phyloP scores from a whole-genome alignment of 495 filamentous ascomycete species.

The Penicillium cataractarum region DNA sequence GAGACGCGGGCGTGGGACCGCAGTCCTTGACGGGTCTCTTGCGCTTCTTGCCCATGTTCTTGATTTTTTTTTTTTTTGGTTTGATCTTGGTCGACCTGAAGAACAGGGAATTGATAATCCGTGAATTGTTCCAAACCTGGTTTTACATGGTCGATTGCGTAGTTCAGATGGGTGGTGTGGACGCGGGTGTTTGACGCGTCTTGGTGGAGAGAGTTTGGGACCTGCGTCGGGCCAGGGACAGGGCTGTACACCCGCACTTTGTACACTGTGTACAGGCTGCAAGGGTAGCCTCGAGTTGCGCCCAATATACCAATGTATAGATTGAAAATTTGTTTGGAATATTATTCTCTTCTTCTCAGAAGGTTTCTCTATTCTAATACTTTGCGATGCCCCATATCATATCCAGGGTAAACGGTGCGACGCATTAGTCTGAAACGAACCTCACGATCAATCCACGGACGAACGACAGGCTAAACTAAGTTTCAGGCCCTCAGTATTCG shows the following conservation, averaged over 20 bases:
- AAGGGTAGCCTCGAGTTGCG: neutral
- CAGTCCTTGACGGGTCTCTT: slow-evolving; percentile 43
- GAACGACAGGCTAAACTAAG: neutral
- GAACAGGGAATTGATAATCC: neutral
- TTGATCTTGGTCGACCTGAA: neutral
- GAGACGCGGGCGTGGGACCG: slow-evolving; percentile 26
- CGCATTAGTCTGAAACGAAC: neutral
- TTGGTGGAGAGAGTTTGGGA: neutral
- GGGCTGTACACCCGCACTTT: slow-evolving; percentile 1
- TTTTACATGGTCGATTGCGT: neutral
- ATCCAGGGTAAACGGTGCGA: neutral
- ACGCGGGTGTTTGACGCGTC: slow-evolving; percentile 7
- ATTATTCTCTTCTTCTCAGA: neutral
- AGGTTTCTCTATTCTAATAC: neutral
- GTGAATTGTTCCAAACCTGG: neutral
- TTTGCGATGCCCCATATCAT: neutral
- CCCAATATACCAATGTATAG: neutral
- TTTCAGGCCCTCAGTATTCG: neutral
- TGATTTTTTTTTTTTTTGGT: neutral
- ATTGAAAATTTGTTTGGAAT: too few relatives aligned
- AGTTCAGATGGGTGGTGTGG: neutral
- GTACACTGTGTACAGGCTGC: neutral
- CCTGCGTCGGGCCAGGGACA: slow-evolving; percentile 2
- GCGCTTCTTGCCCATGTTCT: slow-evolving; percentile 47
- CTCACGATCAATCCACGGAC: neutral